Evolutionary conservation across 306 rosid genomes (phyloP).

Genomic region (Inga oerstediana): DNA sequence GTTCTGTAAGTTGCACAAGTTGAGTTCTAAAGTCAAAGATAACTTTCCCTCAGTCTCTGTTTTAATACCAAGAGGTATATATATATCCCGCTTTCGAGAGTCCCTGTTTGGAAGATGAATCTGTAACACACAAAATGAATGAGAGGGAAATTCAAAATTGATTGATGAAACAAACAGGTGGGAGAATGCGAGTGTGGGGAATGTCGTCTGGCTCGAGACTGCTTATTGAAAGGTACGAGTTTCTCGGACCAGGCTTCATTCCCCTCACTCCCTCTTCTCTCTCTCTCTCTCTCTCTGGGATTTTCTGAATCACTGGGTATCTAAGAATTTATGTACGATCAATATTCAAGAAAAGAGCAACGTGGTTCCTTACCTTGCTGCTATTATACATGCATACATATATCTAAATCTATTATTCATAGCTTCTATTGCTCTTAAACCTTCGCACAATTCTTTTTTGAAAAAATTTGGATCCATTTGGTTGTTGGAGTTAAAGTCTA

Average conservation of each 20-base stretch:
- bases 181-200: conserved; percentile 55
- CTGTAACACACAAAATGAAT: not conserved
- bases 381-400: not conserved
- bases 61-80: not conserved
- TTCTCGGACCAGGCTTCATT: conserved; percentile 70
- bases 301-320: not conserved
- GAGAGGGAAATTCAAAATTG: not conserved
- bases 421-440: not conserved
- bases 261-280: conserved; percentile 48
- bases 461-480: not conserved
- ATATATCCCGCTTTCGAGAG: not conserved
- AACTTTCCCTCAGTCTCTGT: not conserved
- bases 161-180: conserved; percentile 2
- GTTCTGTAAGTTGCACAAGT: conserved; percentile 32
- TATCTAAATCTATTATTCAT: no score
- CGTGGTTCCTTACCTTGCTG: no score
- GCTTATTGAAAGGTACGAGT: not conserved
- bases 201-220: conserved; percentile 46
- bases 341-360: no score
- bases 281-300: not conserved
- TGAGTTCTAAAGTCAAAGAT: conserved; percentile 44
- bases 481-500: not conserved
- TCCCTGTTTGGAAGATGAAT: conserved; percentile 15
- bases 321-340: no score
- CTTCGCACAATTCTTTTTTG: not conserved